Base-by-base conservation (phyloP, 1,284 basidiomycete genomes). In the Apiotrichum brassicae region DNA sequence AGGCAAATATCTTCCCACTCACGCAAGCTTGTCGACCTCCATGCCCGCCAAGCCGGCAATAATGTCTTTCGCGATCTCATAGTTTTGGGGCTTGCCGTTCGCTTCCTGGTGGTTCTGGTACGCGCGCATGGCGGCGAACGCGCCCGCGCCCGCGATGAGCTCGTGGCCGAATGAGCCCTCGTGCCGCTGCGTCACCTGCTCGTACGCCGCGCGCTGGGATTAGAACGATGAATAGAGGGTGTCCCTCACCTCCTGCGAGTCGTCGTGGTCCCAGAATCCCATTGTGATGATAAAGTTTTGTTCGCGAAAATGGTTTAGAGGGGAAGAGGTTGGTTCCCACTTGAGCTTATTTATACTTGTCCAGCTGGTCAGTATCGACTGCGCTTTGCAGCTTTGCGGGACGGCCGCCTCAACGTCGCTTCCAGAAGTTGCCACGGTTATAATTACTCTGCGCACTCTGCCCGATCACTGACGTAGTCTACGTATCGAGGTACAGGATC, bases 21-120 rank as follows among this genome's bases (percentile, higher is more conserved):
- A 54, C 61, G 64, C 51, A 26, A 65, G 57, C 54, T 64, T 64
- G 59, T 64, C 62, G 48, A 59, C 62, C 53, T 67, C 64, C 20
- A 57, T 55, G 20, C 61, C 62, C 7, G 62, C 63, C 19, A 62
- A 43, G 23, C 56, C 62, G 7, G 62, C 64, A 26, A 64, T 61
- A 32, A 66, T 25, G 25, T 66, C 54, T 50, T 64, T 66, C 41
- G 56, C 63, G n/a, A 57, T 40, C 25, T 55, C 58, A 20, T 45
- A 59, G 19, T 28, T 40, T 33, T 49, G 51, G 19, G 60, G 58
- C 48, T 54, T 53, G 46, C 56, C 62, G 26, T 66, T 62, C 16
- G 33, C 39, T 19, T 52, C 56, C 46, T 58, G 54, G 54, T 65
- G 61, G 23, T 66, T 32, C 54, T 62, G 46, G 49, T 66, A 66